Evolutionary conservation across 140 eudicot species (phyloP), one percentile per base, ranked within the genome.

Genomic region (Erigeron philadelphicus): DNA sequence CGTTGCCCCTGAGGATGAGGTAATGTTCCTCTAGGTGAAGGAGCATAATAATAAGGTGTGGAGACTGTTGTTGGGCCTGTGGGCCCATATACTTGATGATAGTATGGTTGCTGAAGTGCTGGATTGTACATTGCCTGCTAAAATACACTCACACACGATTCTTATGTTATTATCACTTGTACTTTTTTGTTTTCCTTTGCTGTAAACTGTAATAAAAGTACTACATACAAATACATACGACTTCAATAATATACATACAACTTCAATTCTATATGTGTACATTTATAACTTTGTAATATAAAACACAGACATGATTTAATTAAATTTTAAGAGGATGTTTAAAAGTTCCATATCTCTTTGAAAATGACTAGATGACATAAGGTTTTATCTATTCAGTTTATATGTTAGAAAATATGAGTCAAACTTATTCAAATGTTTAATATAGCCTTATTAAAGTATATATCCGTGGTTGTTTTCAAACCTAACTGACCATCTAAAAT

Each of bases 21-120:
- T 78, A 85, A 88, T 76, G 87, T 61, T 77, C 87, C 89, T 80
- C 95, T 82, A 53, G 94, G 75, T 66, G 84, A 67, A 15, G 96
- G 77, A 69, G 84, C 85, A 76, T 87, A 87, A 80, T 85, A 87
- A 84, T 83, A 87, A 16, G 97, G 94, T 75, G 84, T 18, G 77
- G 82, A 72, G 9, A 72, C 77, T 19, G 82, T 72, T 41, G 82
- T 78, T 78, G 64, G 58, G 21, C 67, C 61, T 76, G 89, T 79
- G 54, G 77, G 75, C 79, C 89, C 92, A 73, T 85, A 87, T 40
- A 78, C 35, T 76, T 86, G 90, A 58, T 84, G 87, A 70, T 84
- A 89, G 74, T 89, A 86, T 71, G 86, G 90, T 73, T 85, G 93
- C 74, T 88, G 96, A 59, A 80, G 45, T 61, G 84, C 79, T 55